Evolutionary conservation across 2,329 filamentous ascomycete genomes (phyloP).

Genomic region (Colletotrichum phormii): DNA sequence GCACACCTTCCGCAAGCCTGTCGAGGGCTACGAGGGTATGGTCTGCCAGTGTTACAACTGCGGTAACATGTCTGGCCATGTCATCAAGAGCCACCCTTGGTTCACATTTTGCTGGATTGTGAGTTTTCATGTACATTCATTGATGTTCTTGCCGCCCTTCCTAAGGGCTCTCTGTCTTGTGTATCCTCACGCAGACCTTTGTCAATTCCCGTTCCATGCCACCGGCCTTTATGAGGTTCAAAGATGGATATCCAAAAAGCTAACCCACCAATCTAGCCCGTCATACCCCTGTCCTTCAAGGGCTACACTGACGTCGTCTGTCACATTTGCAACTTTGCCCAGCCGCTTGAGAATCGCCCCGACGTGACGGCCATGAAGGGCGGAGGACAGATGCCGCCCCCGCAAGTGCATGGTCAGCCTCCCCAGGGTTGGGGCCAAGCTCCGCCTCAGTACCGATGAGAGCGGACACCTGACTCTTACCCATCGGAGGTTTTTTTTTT

Average conservation of each 20-base stretch:
- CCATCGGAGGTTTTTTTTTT: not conserved
- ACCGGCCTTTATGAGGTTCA: not conserved
- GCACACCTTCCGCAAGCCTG: slow-evolving; percentile 69
- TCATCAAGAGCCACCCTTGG: slow-evolving; percentile 75
- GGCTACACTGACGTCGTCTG: slow-evolving; percentile 78
- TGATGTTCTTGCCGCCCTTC: not conserved
- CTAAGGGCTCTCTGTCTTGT: not conserved
- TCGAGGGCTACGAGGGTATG: slow-evolving; percentile 71
- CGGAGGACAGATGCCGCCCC: slow-evolving; percentile 48
- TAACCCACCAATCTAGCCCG: slow-evolving; percentile 58
- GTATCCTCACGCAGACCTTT: not conserved
- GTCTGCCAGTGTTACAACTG: slow-evolving; percentile 75
- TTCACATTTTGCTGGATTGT: slow-evolving; percentile 85
- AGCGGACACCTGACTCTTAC: not conserved
- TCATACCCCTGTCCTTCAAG: slow-evolving; percentile 77
- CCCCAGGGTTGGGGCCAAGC: slow-evolving; percentile 48
- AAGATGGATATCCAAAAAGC: not conserved
- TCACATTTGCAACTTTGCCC: slow-evolving; percentile 81
- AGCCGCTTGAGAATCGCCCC: slow-evolving; percentile 69
- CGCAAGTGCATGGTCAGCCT: slow-evolving; percentile 46
- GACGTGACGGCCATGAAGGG: slow-evolving; percentile 66
- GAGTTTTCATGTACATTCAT: slow-evolving; percentile 43
- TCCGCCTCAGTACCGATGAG: slow-evolving; percentile 35
- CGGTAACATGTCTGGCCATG: slow-evolving; percentile 71
- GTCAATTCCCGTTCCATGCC: not conserved